Evolutionary conservation across 345 rosid genomes (phyloP).

Genomic region (Eucalyptus victrix): DNA sequence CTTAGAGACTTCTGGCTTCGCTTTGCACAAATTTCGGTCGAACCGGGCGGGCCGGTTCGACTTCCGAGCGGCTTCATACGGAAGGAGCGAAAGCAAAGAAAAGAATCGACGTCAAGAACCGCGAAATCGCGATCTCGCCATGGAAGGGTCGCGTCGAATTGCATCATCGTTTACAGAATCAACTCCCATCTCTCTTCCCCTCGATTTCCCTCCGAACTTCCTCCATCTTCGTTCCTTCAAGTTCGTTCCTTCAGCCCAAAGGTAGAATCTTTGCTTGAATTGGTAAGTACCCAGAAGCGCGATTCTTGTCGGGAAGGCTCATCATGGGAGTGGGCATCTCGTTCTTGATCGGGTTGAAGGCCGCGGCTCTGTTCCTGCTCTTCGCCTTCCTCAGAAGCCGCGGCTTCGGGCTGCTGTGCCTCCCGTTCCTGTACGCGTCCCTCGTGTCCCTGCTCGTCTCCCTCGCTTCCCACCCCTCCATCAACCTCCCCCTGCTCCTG

Average conservation of each 20-base stretch:
- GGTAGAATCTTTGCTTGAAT: not conserved
- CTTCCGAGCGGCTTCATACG: not conserved
- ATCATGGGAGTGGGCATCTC: constrained; percentile 53
- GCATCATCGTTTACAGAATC: not conserved
- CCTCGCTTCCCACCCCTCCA: constrained; percentile 28
- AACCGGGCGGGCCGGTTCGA: not conserved
- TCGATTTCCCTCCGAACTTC: not conserved
- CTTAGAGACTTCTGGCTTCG: not conserved
- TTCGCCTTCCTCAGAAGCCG: constrained; percentile 10
- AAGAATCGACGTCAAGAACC: not conserved
- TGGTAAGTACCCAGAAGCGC: not conserved
- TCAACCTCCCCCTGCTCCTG: constrained; percentile 42
- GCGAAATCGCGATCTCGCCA: not conserved
- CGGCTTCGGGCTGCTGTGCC: constrained; percentile 16
- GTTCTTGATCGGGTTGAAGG: constrained; percentile 23
- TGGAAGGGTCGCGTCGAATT: not conserved
- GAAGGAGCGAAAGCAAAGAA: not conserved
- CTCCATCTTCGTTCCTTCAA: not conserved
- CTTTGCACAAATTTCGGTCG: not conserved
- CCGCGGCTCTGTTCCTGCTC: constrained; percentile 16
- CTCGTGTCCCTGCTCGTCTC: constrained; percentile 24
- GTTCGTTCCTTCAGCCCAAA: not conserved
- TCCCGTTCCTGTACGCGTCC: constrained; percentile 47
- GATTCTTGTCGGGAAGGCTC: not conserved
- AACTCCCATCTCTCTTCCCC: not conserved